Percentiles rank a stretch among this genome's conserved stretches.
Evolutionary conservation across 129 eudicot species (phyloP).

Genomic region (Artemisia annua): DNA sequence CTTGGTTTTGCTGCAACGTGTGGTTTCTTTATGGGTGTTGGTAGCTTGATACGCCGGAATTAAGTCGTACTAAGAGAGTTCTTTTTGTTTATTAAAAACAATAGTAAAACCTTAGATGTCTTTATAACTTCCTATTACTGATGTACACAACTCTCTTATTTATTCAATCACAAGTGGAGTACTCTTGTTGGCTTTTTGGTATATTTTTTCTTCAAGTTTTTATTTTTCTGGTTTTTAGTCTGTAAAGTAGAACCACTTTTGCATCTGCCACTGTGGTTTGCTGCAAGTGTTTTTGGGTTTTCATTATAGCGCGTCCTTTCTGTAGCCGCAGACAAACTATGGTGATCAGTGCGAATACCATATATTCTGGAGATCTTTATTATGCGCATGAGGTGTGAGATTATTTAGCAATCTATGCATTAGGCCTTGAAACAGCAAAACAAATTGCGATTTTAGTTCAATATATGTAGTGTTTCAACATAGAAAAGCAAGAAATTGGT

Average conservation of each 20-base stretch:
- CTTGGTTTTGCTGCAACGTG: constrained; percentile 59
- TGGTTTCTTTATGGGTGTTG: constrained; percentile 59
- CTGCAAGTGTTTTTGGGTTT: background rate
- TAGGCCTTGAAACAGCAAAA: too few relatives aligned
- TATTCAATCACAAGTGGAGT: background rate
- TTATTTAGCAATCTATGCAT: too few relatives aligned
- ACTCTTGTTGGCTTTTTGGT: background rate
- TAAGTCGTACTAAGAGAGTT: constrained; percentile 33
- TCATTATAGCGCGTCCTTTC: background rate
- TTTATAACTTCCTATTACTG: constrained; percentile 12
- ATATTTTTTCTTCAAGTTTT: background rate
- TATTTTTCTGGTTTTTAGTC: background rate
- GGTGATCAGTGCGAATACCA: background rate
- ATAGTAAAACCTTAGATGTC: constrained; percentile 25
- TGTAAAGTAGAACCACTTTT: background rate
- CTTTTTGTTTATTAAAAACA: constrained; percentile 8
- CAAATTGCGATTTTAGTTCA: too few relatives aligned
- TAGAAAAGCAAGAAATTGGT: too few relatives aligned
- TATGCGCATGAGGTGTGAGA: too few relatives aligned
- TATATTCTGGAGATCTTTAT: background rate
- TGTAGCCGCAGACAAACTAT: background rate
- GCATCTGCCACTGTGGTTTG: background rate
- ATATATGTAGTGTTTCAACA: too few relatives aligned
- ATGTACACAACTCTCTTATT: constrained; percentile 14
- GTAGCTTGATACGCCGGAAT: constrained; percentile 56